A percentile compares a stretch with the other conserved stretches of the same genome.
phyloP scores from a whole-genome alignment of 345 rosid genomes.

The Carallia brachiata region DNA sequence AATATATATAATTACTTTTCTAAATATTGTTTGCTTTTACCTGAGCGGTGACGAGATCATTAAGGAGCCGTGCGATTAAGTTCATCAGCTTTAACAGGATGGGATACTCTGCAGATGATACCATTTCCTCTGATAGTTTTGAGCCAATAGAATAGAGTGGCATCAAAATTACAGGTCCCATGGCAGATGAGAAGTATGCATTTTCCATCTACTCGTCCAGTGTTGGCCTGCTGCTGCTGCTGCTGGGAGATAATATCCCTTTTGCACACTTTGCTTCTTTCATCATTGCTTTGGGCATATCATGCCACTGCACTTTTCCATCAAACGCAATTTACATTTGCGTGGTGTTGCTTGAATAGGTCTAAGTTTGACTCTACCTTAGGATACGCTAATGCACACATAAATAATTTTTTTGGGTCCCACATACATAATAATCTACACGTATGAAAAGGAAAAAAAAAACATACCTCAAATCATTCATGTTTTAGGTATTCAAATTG shows the following conservation, averaged over 20 bases:
- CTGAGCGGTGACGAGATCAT: conserved; percentile 12
- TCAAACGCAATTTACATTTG: too few species aligned
- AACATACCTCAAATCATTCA: too few species aligned
- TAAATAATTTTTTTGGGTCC: too few species aligned
- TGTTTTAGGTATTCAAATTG: too few species aligned
- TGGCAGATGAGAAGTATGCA: conserved; percentile 12
- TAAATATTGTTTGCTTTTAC: not conserved
- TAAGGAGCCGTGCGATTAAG: conserved; percentile 8
- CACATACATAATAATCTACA: too few species aligned
- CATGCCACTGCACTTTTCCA: conserved; percentile 11
- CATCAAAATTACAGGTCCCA: conserved; percentile 5
- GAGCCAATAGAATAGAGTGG: conserved; percentile 12
- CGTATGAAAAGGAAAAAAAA: too few species aligned
- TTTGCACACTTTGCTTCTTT: conserved; percentile 6
- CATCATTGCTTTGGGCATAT: conserved; percentile 9
- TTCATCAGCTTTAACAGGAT: conserved; percentile 12
- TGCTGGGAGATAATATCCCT: not conserved
- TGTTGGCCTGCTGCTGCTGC: not conserved
- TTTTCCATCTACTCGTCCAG: conserved; percentile 16
- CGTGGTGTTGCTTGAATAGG: too few species aligned
- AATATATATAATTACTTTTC: too few species aligned
- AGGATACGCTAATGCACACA: too few species aligned
- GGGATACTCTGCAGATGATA: not conserved
- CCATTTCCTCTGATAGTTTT: conserved; percentile 6
- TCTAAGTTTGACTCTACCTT: too few species aligned